Percentiles rank a stretch among this genome's conserved stretches.
These are phyloP conservation scores for Penicillium fuscoglaucum DNA, from an alignment of 2,329 filamentous ascomycete genomes.

Conservation along the genomic window DNA sequence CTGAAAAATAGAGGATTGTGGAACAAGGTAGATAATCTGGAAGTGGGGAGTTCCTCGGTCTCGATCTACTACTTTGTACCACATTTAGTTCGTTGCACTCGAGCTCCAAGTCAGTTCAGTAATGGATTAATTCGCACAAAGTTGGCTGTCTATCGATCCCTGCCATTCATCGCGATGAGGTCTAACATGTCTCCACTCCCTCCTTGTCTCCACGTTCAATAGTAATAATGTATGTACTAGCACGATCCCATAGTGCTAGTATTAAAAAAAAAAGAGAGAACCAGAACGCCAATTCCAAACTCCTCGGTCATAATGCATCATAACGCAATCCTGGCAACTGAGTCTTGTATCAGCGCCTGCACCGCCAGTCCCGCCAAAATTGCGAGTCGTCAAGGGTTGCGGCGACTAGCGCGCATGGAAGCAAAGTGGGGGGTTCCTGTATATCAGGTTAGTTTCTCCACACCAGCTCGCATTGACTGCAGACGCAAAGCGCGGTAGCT, in stretches of 20 bases:
- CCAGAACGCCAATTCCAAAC: constrained; percentile 19
- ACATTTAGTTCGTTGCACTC: neutral
- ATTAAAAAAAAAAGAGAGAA: neutral
- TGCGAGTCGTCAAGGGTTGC: neutral
- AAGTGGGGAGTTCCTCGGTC: neutral
- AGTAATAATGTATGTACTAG: neutral
- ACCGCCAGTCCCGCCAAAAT: constrained; percentile 5
- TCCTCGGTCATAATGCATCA: constrained; percentile 19
- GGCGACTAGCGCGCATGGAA: constrained; percentile 41
- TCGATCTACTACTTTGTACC: constrained; percentile 1
- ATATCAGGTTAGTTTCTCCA: constrained; percentile 13
- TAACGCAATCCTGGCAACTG: neutral
- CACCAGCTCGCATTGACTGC: neutral
- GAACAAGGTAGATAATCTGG: neutral
- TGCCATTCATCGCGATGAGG: neutral
- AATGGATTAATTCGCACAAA: neutral
- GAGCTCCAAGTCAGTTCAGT: neutral
- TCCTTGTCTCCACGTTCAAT: neutral
- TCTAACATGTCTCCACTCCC: neutral
- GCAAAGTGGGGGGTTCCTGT: constrained; percentile 44
- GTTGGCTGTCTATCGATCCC: neutral
- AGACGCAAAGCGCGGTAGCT: neutral
- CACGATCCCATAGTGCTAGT: neutral
- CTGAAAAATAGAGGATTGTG: neutral
- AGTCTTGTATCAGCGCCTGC: constrained; percentile 15